A percentile compares a stretch with the other conserved stretches of the same genome.
Evolutionary conservation across 208 protist species (phyloP).

Genomic region (Hexamita inflata): DNA sequence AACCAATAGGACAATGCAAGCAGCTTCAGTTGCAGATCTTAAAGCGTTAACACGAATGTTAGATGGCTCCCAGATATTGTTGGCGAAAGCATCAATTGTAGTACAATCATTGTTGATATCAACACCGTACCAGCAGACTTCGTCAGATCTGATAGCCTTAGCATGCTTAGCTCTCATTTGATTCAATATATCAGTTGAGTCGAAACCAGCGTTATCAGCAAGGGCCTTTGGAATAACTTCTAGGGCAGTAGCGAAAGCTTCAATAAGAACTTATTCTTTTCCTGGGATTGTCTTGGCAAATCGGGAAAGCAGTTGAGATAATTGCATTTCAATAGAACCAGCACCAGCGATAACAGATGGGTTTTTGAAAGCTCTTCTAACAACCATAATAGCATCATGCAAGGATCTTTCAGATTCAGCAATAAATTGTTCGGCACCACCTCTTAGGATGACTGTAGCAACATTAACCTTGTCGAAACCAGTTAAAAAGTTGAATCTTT

Average conservation of each 20-base stretch:
- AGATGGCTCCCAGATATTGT: conserved; percentile 95
- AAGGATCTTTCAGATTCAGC: conserved; percentile 91
- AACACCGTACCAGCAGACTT: conserved; percentile 80
- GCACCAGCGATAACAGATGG: conserved; percentile 90
- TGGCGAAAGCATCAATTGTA: conserved; percentile 75
- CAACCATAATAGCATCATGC: conserved; percentile 99
- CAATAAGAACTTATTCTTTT: conserved; percentile 95
- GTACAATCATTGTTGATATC: conserved; percentile 83
- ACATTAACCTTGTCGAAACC: conserved; percentile 71
- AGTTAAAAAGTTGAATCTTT: conserved; percentile 97
- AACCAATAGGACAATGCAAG: conserved; percentile 93
- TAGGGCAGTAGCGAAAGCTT: conserved; percentile 89
- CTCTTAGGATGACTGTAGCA: conserved; percentile 75
- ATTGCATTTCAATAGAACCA: conserved; percentile 98
- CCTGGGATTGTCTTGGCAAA: conserved; percentile 78
- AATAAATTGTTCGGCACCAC: conserved; percentile 97
- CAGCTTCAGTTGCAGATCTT: conserved; percentile 91
- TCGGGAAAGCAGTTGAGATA: conserved; percentile 82
- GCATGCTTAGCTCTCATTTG: conserved; percentile 91
- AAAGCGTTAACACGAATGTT: conserved; percentile 95
- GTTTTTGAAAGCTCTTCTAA: conserved; percentile 82
- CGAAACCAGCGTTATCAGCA: conserved; percentile 96
- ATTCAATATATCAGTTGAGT: conserved; percentile 96
- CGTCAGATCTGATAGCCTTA: conserved; percentile 39
- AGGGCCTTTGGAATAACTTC: conserved; percentile 97